Percentiles rank a stretch among this genome's conserved stretches.
These are phyloP conservation scores for Diaporthe aspalathi DNA, from an alignment of 2,329 filamentous ascomycete species.

Conservation along the genomic window DNA sequence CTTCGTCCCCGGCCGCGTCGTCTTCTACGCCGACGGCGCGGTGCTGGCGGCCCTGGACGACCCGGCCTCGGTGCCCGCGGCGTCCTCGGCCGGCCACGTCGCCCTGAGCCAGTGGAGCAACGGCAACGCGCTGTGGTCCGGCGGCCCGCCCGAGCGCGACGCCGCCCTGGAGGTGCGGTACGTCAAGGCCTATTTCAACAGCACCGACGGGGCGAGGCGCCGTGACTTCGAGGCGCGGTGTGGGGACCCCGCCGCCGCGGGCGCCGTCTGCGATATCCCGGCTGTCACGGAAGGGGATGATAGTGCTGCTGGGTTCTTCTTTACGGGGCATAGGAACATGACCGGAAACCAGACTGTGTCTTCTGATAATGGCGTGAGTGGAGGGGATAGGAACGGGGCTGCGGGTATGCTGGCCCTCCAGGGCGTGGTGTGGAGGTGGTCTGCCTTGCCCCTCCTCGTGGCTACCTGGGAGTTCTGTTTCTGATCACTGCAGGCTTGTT, in stretches of 20 bases:
- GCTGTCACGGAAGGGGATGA: conserved; percentile 52
- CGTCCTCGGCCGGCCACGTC: conserved; percentile 67
- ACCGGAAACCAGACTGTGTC: conserved; percentile 60
- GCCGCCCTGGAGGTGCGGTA: conserved; percentile 74
- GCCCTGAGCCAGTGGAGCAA: conserved; percentile 84
- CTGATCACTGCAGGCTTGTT: not conserved
- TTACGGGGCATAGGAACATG: conserved; percentile 58
- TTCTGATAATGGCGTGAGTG: conserved; percentile 35
- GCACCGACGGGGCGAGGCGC: conserved; percentile 59
- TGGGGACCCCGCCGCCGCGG: conserved; percentile 48
- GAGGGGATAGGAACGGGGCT: conserved; percentile 13
- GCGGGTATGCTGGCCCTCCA: not conserved
- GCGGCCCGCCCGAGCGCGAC: conserved; percentile 73
- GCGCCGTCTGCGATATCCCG: conserved; percentile 63
- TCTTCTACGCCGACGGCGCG: conserved; percentile 76
- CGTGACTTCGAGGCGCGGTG: conserved; percentile 57
- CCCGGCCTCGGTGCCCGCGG: conserved; percentile 64
- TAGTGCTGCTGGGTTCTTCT: conserved; percentile 58
- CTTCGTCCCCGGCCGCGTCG: conserved; percentile 70
- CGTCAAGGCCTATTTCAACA: conserved; percentile 85
- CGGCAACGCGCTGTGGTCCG: conserved; percentile 77
- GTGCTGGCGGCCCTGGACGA: conserved; percentile 67
- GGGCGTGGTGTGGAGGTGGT: not conserved
- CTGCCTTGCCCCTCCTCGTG: conserved; percentile 3
- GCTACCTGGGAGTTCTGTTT: conserved; percentile 12